A percentile compares a stretch with the other conserved stretches of the same genome.
phyloP scores from a whole-genome alignment of 345 rosid genomes.

The Brassica nigra region DNA sequence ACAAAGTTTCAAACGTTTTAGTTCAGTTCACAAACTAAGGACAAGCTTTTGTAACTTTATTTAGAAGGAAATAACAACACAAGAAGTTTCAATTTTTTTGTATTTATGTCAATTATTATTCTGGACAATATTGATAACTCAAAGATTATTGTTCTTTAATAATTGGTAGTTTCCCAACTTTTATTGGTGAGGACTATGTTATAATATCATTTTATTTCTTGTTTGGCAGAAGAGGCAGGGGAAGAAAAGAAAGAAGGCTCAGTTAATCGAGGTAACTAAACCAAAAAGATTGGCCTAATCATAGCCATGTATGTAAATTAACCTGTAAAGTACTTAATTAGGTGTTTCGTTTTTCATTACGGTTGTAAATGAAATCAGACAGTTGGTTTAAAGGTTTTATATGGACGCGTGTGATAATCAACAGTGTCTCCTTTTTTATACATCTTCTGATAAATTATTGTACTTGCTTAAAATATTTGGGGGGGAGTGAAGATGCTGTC shows the following conservation, averaged over 20 bases:
- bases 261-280: slow-evolving; percentile 36
- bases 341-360: not conserved
- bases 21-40: not conserved
- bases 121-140: not conserved
- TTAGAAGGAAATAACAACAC: not conserved
- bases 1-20: not conserved
- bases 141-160: not conserved
- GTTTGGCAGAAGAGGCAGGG: slow-evolving; percentile 35
- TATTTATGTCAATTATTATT: not conserved
- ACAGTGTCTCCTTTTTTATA: not conserved
- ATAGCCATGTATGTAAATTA: not conserved
- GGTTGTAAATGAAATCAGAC: not conserved
- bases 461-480: slow-evolving; percentile 2
- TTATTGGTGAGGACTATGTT: not conserved
- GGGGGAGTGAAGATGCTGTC: slow-evolving; percentile 40
- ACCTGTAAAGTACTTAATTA: not conserved
- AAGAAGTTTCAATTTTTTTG: not conserved
- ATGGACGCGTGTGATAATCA: not conserved
- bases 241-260: slow-evolving; percentile 40
- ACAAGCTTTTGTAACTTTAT: not conserved
- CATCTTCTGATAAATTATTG: slow-evolving; percentile 2
- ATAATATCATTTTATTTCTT: not conserved
- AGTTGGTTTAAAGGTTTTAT: not conserved
- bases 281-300: not conserved
- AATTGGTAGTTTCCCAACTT: not conserved